Conservation (phyloP, 1,284 basidiomycete genomes). For the Gomphus sp. region DNA sequence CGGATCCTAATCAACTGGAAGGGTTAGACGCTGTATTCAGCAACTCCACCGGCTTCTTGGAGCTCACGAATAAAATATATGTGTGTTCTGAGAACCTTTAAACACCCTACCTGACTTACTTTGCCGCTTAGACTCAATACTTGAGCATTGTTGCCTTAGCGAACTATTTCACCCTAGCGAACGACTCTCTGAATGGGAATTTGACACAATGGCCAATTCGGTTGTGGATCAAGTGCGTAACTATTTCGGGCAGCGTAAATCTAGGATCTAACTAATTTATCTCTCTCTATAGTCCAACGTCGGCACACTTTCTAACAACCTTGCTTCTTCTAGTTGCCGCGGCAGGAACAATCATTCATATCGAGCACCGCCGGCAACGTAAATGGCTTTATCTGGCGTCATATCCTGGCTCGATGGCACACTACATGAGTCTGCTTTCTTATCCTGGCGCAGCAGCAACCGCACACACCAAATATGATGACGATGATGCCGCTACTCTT, state of each 20-base stretch:
- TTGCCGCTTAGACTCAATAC: slow-evolving; percentile 37
- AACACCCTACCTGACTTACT: slow-evolving; percentile 2
- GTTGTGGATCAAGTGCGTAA: slow-evolving; percentile 45
- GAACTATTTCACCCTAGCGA: slow-evolving; percentile 41
- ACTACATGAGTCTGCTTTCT: slow-evolving; percentile 24
- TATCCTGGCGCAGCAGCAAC: slow-evolving; percentile 34
- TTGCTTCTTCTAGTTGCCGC: slow-evolving; percentile 38
- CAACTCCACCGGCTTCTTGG: slow-evolving; percentile 36
- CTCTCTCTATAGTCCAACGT: slow-evolving; percentile 30
- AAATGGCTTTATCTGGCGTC: slow-evolving; percentile 42
- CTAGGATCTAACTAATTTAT: background rate
- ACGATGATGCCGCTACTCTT: slow-evolving; percentile 35
- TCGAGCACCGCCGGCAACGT: slow-evolving; percentile 36
- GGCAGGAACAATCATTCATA: slow-evolving; percentile 35
- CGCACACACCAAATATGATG: slow-evolving; percentile 33
- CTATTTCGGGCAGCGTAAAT: background rate
- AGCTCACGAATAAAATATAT: slow-evolving; percentile 28
- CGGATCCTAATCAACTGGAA: slow-evolving; percentile 9
- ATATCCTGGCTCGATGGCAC: slow-evolving; percentile 50
- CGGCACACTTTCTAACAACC: slow-evolving; percentile 38
- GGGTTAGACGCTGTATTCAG: slow-evolving; percentile 37
- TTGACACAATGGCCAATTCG: slow-evolving; percentile 32
- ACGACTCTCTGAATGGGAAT: slow-evolving; percentile 26
- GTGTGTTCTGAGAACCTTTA: slow-evolving; percentile 25
- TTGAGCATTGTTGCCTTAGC: slow-evolving; percentile 44